These are phyloP conservation scores for Zymoseptoria brevis DNA, from an alignment of 2,329 filamentous ascomycete species.

Conservation along the genomic window DNA sequence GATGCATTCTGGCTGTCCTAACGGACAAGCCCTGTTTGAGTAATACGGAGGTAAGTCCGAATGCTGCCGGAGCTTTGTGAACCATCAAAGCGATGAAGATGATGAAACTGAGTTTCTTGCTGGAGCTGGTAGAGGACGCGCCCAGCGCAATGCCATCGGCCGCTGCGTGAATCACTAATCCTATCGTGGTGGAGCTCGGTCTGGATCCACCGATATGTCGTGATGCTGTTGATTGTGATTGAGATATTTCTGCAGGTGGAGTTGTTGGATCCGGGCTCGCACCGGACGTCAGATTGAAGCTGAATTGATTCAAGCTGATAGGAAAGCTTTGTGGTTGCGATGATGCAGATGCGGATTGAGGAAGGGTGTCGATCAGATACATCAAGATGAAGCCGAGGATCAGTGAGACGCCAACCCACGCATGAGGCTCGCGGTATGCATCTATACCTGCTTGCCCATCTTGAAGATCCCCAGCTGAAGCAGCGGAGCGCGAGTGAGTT, in stretches of 20 bases:
- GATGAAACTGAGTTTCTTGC: conserved; percentile 73
- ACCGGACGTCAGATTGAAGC: conserved; percentile 33
- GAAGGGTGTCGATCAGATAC: conserved; percentile 88
- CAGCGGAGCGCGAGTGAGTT: conserved; percentile 8
- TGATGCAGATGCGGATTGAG: conserved; percentile 55
- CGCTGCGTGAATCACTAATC: conserved; percentile 90
- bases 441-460: background rate
- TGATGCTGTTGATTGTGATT: background rate
- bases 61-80: conserved; percentile 87
- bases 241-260: conserved; percentile 13
- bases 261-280: conserved; percentile 9
- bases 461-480: conserved; percentile 9
- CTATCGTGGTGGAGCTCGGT: conserved; percentile 60
- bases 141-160: conserved; percentile 95
- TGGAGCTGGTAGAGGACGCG: conserved; percentile 61
- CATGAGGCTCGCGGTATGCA: conserved; percentile 49
- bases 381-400: conserved; percentile 88
- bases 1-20: conserved; percentile 70
- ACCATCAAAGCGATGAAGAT: conserved; percentile 96
- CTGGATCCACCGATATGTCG: conserved; percentile 10
- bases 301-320: conserved; percentile 78
- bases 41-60: conserved; percentile 83
- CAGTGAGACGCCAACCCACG: conserved; percentile 78
- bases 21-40: conserved; percentile 88
- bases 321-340: conserved; percentile 61